phyloP scores from a whole-genome alignment of 495 filamentous ascomycete genomes.

The Zalerion maritima region DNA sequence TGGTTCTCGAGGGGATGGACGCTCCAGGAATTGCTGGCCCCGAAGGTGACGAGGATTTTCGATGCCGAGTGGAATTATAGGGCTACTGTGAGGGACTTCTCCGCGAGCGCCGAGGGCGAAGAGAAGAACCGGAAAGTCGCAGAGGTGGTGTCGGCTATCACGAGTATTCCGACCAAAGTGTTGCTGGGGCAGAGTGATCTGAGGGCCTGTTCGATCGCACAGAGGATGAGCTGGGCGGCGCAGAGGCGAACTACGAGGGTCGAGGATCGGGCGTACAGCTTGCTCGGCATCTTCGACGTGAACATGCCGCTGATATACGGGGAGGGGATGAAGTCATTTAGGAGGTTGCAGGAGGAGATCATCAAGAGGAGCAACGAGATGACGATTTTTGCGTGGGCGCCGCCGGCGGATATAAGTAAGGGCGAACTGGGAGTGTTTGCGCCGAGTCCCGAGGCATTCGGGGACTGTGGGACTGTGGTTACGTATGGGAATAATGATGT shows the following conservation, averaged over 20 bases:
- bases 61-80: slow-evolving; percentile 11
- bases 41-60: slow-evolving; percentile 8
- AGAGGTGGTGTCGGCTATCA: slow-evolving; percentile 11
- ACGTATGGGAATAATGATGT: no score
- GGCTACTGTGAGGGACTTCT: slow-evolving; percentile 9
- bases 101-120: slow-evolving; percentile 3
- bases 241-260: slow-evolving; percentile 10
- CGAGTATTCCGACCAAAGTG: slow-evolving; percentile 11
- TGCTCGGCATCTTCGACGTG: slow-evolving; percentile 18
- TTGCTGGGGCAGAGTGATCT: slow-evolving; percentile 9
- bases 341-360: slow-evolving; percentile 14
- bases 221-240: slow-evolving; percentile 17
- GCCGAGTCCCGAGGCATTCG: no score
- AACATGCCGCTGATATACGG: slow-evolving; percentile 18
- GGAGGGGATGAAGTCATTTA: slow-evolving; percentile 17
- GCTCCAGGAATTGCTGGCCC: slow-evolving; percentile 15
- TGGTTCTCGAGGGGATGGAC: slow-evolving; percentile 19
- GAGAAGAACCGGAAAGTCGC: slow-evolving; percentile 16
- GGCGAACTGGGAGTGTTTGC: no score
- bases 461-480: no score
- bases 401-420: no score
- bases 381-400: slow-evolving; percentile 14
- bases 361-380: slow-evolving; percentile 10
- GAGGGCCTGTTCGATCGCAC: slow-evolving; percentile 9
- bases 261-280: slow-evolving; percentile 18